A percentile compares a stretch with the other conserved stretches of the same genome.
These are phyloP conservation scores for Kodamaea lidongshanica DNA, from an alignment of 805 yeast genomes.

Conservation along the genomic window DNA sequence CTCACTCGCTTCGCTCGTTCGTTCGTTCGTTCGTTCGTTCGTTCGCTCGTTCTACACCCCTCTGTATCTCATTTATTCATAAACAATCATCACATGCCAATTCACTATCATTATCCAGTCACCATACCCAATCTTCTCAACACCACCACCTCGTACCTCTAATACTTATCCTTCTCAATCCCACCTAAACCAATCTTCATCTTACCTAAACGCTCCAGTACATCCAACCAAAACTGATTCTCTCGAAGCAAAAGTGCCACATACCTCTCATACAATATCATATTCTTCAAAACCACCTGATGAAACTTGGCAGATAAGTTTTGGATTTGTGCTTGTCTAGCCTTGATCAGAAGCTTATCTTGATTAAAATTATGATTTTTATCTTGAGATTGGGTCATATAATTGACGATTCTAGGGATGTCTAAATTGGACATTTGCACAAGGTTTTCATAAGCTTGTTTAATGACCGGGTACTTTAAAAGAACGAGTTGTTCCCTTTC, in stretches of 20 bases:
- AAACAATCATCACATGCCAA: no score
- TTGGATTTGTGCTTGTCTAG: conserved; percentile 10
- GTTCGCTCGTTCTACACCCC: no score
- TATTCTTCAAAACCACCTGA: conserved; percentile 20
- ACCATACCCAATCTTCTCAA: no score
- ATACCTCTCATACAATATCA: conserved; percentile 26
- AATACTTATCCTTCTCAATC: conserved; percentile 5
- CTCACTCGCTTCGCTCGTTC: no score
- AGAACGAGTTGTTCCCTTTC: conserved; percentile 17
- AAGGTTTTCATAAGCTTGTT: conserved; percentile 17
- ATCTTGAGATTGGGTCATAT: conserved; percentile 13
- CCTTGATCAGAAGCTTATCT: conserved; percentile 7
- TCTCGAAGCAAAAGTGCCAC: conserved; percentile 17
- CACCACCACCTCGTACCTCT: conserved; percentile 1
- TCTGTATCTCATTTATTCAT: no score
- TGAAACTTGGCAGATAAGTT: conserved; percentile 16
- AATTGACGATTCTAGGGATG: conserved; percentile 15
- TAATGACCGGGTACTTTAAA: conserved; percentile 17
- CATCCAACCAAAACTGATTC: conserved; percentile 22
- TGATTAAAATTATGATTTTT: conserved; percentile 14
- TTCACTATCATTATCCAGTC: no score
- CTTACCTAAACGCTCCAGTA: conserved; percentile 12
- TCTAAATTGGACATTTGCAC: conserved; percentile 20
- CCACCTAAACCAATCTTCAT: conserved; percentile 1
- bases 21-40: no score